phyloP scores from a whole-genome alignment of 208 protist genomes.

The Trypanosoma mega region DNA sequence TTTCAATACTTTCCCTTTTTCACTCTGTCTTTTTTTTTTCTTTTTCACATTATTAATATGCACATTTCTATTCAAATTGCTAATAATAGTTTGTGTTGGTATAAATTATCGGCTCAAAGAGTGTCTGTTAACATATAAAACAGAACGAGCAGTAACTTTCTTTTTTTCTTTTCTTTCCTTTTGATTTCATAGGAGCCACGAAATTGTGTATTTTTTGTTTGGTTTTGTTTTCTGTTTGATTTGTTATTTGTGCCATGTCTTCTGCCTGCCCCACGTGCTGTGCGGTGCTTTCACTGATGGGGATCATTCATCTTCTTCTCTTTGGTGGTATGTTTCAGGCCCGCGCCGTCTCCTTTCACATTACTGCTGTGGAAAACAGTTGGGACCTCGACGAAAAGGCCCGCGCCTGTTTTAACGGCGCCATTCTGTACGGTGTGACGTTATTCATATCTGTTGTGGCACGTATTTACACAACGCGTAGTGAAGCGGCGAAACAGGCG shows the following conservation, averaged over 20 bases:
- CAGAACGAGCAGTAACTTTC: no score
- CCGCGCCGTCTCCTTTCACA: conserved; percentile 72
- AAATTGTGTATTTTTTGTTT: conserved; percentile 1
- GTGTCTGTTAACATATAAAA: not conserved
- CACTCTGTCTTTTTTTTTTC: not conserved
- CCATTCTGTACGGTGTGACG: conserved; percentile 79
- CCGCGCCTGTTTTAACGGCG: conserved; percentile 82
- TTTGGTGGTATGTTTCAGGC: conserved; percentile 82
- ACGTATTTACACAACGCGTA: conserved; percentile 69
- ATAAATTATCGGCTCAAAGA: not conserved
- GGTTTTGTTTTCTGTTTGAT: conserved; percentile 13
- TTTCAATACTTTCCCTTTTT: conserved; percentile 12
- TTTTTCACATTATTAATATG: not conserved
- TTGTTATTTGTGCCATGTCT: conserved; percentile 34
- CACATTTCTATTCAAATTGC: not conserved
- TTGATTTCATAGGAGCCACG: no score
- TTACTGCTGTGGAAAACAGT: conserved; percentile 56
- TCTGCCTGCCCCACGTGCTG: conserved; percentile 76
- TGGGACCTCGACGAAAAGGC: conserved; percentile 81
- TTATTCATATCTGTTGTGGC: conserved; percentile 74
- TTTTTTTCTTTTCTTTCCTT: no score
- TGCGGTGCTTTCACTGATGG: conserved; percentile 80
- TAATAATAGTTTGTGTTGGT: conserved; percentile 1
- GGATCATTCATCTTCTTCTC: conserved; percentile 77
- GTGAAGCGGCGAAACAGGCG: conserved; percentile 47